Percentiles rank a stretch among this genome's conserved stretches.
Evolutionary conservation across 2,329 filamentous ascomycete species (phyloP).

Genomic region (Sphaerulina musiva): DNA sequence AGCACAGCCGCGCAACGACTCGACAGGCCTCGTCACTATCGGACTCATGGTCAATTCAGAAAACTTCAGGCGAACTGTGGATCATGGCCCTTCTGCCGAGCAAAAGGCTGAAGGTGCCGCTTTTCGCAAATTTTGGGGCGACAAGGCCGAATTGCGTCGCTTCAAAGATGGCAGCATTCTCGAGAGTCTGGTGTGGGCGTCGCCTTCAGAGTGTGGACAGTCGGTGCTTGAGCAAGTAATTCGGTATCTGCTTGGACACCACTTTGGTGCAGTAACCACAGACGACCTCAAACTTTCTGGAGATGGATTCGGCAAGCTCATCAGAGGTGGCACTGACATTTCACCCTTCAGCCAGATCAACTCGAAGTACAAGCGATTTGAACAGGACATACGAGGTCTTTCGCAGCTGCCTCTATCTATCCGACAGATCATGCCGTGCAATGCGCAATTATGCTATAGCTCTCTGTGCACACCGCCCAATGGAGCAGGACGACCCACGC

Average conservation of each 20-base stretch:
- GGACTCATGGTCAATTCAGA: slow-evolving; percentile 66
- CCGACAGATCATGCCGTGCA: slow-evolving; percentile 68
- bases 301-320: slow-evolving; percentile 42
- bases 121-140: slow-evolving; percentile 91
- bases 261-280: slow-evolving; percentile 57
- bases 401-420: slow-evolving; percentile 83
- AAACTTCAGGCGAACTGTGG: slow-evolving; percentile 68
- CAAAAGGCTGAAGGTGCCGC: slow-evolving; percentile 72
- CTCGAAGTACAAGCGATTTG: slow-evolving; percentile 64
- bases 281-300: slow-evolving; percentile 39
- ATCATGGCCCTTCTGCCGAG: slow-evolving; percentile 81
- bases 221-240: slow-evolving; percentile 76
- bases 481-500: slow-evolving; percentile 44
- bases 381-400: slow-evolving; percentile 68
- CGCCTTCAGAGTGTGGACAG: slow-evolving; percentile 49
- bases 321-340: slow-evolving; percentile 36
- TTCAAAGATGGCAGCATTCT: slow-evolving; percentile 94
- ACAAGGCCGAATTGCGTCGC: slow-evolving; percentile 82
- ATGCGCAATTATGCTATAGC: slow-evolving; percentile 66
- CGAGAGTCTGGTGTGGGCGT: slow-evolving; percentile 80
- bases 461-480: slow-evolving; percentile 52
- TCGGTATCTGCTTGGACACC: slow-evolving; percentile 61
- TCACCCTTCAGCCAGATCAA: slow-evolving; percentile 61
- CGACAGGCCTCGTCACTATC: slow-evolving; percentile 48
- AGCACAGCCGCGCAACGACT: slow-evolving; percentile 17